phyloP scores from a whole-genome alignment of 2,329 filamentous ascomycete species.

The Fusarium tanahbumbuense region DNA sequence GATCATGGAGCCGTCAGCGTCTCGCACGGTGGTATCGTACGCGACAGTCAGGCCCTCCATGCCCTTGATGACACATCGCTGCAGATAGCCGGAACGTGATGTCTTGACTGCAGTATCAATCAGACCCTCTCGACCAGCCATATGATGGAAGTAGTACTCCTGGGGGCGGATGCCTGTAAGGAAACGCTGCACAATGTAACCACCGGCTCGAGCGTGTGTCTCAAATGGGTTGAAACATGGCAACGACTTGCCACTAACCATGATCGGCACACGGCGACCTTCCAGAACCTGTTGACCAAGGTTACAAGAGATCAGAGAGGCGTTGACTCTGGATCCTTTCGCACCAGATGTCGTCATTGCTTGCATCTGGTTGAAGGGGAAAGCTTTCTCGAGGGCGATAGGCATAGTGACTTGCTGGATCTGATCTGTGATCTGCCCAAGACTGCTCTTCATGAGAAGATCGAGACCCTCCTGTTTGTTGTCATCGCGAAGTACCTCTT shows the following conservation, averaged over 20 bases:
- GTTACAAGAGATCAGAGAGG: slow-evolving; percentile 97
- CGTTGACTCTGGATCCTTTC: slow-evolving; percentile 93
- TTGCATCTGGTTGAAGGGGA: slow-evolving; percentile 99
- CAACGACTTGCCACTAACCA: slow-evolving; percentile 97
- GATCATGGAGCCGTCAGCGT: slow-evolving; percentile 91
- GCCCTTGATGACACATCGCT: slow-evolving; percentile 97
- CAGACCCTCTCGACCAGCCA: slow-evolving; percentile 97
- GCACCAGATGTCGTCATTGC: slow-evolving; percentile 97
- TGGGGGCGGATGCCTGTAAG: slow-evolving; percentile 97
- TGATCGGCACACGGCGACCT: slow-evolving; percentile 91
- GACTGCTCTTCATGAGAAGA: slow-evolving; percentile 80
- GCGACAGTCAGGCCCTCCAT: slow-evolving; percentile 95
- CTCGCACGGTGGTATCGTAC: slow-evolving; percentile 93
- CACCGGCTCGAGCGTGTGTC: slow-evolving; percentile 87
- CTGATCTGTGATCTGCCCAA: slow-evolving; percentile 76
- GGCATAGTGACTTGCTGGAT: slow-evolving; percentile 87
- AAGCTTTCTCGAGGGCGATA: slow-evolving; percentile 84
- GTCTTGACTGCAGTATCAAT: slow-evolving; percentile 99
- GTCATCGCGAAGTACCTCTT: slow-evolving; percentile 91
- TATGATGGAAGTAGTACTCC: slow-evolving; percentile 99
- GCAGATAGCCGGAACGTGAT: slow-evolving; percentile 93
- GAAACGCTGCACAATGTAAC: slow-evolving; percentile 95
- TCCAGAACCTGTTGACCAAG: slow-evolving; percentile 96
- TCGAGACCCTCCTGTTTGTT: slow-evolving; percentile 92
- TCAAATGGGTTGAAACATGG: slow-evolving; percentile 96